A percentile compares a stretch with the other conserved stretches of the same genome.
Evolutionary conservation across 2,329 filamentous ascomycete genomes (phyloP).

Genomic region (Talaromyces amestolkiae): DNA sequence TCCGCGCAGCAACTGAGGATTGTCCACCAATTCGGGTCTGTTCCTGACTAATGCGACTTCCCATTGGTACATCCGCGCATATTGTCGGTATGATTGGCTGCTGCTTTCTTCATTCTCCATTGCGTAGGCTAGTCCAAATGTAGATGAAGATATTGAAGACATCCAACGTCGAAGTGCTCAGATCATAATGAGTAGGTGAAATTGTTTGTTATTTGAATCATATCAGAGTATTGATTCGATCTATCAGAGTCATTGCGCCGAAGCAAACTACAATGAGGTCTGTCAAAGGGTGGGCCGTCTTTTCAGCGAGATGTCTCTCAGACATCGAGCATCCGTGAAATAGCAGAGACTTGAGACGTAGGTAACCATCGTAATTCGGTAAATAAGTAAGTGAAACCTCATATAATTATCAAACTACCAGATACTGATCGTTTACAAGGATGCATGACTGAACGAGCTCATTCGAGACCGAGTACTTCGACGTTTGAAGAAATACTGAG

Average conservation of each 20-base stretch:
- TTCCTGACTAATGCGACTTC: conserved; percentile 18
- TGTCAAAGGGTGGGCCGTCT: neutral
- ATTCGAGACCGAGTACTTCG: too few relatives aligned
- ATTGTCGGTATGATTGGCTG: neutral
- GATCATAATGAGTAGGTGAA: neutral
- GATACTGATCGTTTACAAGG: too few relatives aligned
- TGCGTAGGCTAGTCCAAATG: neutral
- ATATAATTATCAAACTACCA: too few relatives aligned
- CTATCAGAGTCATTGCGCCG: neutral
- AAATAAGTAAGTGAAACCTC: too few relatives aligned
- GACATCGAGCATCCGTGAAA: neutral
- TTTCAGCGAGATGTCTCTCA: neutral
- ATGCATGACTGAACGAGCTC: too few relatives aligned
- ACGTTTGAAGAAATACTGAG: too few relatives aligned
- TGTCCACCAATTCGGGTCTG: conserved; percentile 10
- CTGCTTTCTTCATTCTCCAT: neutral
- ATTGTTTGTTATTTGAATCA: neutral
- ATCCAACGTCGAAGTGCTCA: neutral
- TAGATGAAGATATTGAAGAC: neutral
- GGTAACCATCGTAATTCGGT: too few relatives aligned
- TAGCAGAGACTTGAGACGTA: neutral
- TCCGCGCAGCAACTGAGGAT: conserved; percentile 8
- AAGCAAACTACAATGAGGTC: neutral
- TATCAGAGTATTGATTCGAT: neutral
- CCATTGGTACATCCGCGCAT: conserved; percentile 16